A percentile compares a stretch with the other conserved stretches of the same genome.
Evolutionary conservation across 2,329 filamentous ascomycete species (phyloP).

Genomic region (Botrytis pseudocinerea): DNA sequence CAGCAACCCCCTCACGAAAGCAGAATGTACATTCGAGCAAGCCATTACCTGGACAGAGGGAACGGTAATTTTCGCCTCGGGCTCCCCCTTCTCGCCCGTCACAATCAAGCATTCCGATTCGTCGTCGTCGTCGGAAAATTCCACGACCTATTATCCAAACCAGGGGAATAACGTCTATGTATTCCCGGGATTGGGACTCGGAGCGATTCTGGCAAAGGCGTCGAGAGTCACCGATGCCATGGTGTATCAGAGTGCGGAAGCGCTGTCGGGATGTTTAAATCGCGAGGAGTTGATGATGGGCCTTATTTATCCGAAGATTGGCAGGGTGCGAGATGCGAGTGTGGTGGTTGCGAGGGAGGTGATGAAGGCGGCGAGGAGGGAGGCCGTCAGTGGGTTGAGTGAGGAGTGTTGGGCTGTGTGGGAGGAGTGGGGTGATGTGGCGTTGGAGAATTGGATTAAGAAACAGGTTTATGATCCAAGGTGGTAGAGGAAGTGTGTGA

Average conservation of each 20-base stretch:
- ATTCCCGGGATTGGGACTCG: constrained; percentile 93
- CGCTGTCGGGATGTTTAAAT: constrained; percentile 75
- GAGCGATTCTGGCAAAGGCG: constrained; percentile 87
- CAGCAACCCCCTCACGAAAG: constrained; percentile 94
- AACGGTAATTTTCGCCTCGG: constrained; percentile 88
- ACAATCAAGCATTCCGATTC: constrained; percentile 62
- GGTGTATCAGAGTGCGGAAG: constrained; percentile 91
- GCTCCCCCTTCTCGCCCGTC: constrained; percentile 82
- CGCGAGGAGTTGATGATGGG: constrained; percentile 78
- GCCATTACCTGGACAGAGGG: constrained; percentile 90
- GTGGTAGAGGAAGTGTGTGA: constrained; percentile 29
- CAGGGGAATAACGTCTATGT: constrained; percentile 90
- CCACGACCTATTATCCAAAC: constrained; percentile 71
- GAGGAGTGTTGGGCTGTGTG: constrained; percentile 72
- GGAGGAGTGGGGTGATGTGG: constrained; percentile 69
- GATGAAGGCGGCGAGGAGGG: constrained; percentile 85
- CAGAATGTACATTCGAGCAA: constrained; percentile 95
- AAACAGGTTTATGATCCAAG: constrained; percentile 59
- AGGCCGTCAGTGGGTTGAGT: constrained; percentile 69
- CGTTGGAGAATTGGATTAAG: constrained; percentile 61
- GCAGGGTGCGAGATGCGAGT: constrained; percentile 88
- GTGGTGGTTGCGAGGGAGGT: constrained; percentile 85
- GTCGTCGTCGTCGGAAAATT: constrained; percentile 25
- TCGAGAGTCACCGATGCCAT: constrained; percentile 87
- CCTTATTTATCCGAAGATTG: constrained; percentile 87